Percentiles rank a stretch among this genome's conserved stretches.
Evolutionary conservation across 2,329 filamentous ascomycete genomes (phyloP).

Genomic region (Ceratocystis eucalypticola): DNA sequence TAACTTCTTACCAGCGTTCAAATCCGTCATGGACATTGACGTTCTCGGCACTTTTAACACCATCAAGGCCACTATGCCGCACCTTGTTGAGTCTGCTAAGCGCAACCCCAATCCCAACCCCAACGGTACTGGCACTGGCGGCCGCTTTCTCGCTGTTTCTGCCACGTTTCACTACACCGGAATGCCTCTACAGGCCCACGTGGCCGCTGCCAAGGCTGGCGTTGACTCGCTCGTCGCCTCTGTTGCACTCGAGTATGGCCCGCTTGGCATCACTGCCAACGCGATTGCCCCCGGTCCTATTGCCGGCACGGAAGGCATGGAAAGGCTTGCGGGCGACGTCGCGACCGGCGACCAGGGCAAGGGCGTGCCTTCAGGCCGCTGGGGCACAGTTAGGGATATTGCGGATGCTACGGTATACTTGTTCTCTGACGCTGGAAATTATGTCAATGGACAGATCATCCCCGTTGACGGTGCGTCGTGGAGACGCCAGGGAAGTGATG

Average conservation of each 20-base stretch:
- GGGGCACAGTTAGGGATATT: slow-evolving; percentile 73
- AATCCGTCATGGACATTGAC: slow-evolving; percentile 91
- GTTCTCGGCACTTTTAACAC: slow-evolving; percentile 90
- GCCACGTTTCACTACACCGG: slow-evolving; percentile 87
- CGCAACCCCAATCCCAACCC: slow-evolving; percentile 42
- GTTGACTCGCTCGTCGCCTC: slow-evolving; percentile 73
- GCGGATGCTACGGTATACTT: slow-evolving; percentile 84
- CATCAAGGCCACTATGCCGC: slow-evolving; percentile 75
- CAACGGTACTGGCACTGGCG: slow-evolving; percentile 53
- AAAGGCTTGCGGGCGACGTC: slow-evolving; percentile 38
- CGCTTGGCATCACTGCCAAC: slow-evolving; percentile 74
- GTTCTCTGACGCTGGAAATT: slow-evolving; percentile 74
- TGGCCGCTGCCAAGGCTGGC: slow-evolving; percentile 80
- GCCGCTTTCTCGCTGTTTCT: slow-evolving; percentile 78
- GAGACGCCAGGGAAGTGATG: slow-evolving; percentile 34
- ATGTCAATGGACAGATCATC: slow-evolving; percentile 69
- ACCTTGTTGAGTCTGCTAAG: slow-evolving; percentile 60
- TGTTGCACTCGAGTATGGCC: slow-evolving; percentile 79
- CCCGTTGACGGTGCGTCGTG: slow-evolving; percentile 56
- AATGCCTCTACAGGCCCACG: slow-evolving; percentile 73
- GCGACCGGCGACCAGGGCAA: slow-evolving; percentile 17
- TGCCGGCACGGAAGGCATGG: slow-evolving; percentile 67
- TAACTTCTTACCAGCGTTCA: slow-evolving; percentile 49
- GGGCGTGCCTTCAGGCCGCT: slow-evolving; percentile 57
- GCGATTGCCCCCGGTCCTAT: slow-evolving; percentile 83